phyloP scores from a whole-genome alignment of 2,329 filamentous ascomycete genomes.

The Rhynchosporium graminicola region DNA sequence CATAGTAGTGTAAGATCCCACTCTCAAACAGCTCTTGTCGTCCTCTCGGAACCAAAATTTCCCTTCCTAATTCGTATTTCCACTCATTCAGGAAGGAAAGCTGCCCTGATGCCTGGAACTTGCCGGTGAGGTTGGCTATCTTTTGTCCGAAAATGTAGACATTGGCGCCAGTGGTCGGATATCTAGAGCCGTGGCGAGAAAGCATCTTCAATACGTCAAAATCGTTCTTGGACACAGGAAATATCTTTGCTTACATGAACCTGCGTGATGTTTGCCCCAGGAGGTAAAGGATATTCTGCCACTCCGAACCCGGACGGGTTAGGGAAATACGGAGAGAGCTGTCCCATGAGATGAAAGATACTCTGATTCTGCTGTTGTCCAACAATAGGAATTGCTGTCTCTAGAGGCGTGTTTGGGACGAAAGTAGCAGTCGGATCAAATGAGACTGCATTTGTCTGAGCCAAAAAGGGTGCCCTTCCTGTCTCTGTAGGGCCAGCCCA shows the following conservation, averaged over 20 bases:
- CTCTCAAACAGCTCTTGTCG: constrained; percentile 73
- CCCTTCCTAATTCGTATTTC: constrained; percentile 67
- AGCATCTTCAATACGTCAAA: constrained; percentile 66
- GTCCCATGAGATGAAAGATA: constrained; percentile 72
- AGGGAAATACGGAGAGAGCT: constrained; percentile 69
- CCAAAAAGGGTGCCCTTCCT: constrained; percentile 68
- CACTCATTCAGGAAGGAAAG: constrained; percentile 69
- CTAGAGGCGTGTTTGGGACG: constrained; percentile 68
- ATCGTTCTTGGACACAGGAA: not conserved
- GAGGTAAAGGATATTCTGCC: constrained; percentile 67
- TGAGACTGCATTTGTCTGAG: constrained; percentile 67
- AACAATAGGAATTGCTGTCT: constrained; percentile 68
- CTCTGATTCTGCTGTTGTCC: constrained; percentile 61
- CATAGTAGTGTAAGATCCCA: constrained; percentile 68
- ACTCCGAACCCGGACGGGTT: constrained; percentile 71
- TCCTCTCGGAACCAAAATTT: constrained; percentile 72
- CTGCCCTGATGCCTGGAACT: constrained; percentile 56
- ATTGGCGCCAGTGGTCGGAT: constrained; percentile 63
- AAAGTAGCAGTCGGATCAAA: constrained; percentile 60
- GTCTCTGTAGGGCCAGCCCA: constrained; percentile 70
- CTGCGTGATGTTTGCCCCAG: constrained; percentile 67
- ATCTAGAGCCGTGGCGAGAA: constrained; percentile 71
- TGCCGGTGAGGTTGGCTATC: constrained; percentile 55
- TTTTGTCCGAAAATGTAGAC: constrained; percentile 58
- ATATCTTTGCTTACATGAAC: constrained; percentile 47